phyloP scores from a whole-genome alignment of 2,329 filamentous ascomycete genomes.

The Alternaria gansuensis region DNA sequence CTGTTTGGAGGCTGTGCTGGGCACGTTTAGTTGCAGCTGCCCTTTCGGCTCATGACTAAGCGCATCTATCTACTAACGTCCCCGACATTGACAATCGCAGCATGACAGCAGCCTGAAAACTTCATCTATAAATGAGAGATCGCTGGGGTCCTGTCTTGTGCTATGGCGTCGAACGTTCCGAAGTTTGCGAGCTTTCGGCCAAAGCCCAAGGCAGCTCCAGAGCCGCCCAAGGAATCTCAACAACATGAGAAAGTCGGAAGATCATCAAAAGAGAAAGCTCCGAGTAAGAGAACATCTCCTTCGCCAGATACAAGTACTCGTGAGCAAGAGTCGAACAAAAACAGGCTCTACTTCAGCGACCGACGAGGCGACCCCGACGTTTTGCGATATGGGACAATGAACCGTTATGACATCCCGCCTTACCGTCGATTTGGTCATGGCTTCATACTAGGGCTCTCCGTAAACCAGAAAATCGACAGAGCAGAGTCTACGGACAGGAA shows the following conservation, averaged over 20 bases:
- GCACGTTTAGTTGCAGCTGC: not conserved
- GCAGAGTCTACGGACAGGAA: conserved; percentile 65
- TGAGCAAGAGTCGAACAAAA: conserved; percentile 12
- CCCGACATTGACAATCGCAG: not conserved
- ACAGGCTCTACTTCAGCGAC: conserved; percentile 60
- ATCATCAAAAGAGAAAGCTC: conserved; percentile 16
- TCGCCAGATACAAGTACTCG: conserved; percentile 9
- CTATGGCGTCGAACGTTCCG: conserved; percentile 60
- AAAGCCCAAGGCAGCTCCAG: conserved; percentile 46
- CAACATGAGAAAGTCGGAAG: conserved; percentile 19
- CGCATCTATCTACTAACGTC: not conserved
- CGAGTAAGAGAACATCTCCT: conserved; percentile 50
- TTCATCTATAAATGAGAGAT: not conserved
- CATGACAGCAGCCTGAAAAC: not conserved
- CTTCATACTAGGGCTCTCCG: conserved; percentile 71
- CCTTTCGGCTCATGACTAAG: not conserved
- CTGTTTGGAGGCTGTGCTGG: not conserved
- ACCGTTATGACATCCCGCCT: conserved; percentile 74
- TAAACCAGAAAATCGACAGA: conserved; percentile 71
- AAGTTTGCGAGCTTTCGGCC: conserved; percentile 80
- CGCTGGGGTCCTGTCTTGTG: not conserved
- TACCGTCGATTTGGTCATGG: conserved; percentile 77
- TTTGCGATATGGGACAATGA: conserved; percentile 74
- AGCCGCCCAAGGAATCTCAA: conserved; percentile 23
- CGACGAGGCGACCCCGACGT: conserved; percentile 80